Percentiles rank a stretch among this genome's conserved stretches.
phyloP scores from a whole-genome alignment of 306 rosid species.

The Alnus glutinosa region DNA sequence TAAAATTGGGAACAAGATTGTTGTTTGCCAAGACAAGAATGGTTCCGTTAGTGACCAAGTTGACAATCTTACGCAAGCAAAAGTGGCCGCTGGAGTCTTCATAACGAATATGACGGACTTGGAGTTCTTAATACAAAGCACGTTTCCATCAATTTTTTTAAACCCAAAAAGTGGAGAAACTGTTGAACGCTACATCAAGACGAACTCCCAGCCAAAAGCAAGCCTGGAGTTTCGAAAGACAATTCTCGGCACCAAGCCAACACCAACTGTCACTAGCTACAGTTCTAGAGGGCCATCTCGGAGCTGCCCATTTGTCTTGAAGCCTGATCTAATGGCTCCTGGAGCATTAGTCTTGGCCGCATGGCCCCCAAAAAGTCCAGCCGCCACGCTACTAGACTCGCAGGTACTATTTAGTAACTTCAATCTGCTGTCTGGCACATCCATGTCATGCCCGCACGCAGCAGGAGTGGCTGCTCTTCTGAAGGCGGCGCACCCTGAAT shows the following conservation, averaged over 20 bases:
- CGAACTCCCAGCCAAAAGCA: constrained; percentile 38
- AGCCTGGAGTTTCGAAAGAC: constrained; percentile 48
- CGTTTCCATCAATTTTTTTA: constrained; percentile 36
- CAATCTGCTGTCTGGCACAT: constrained; percentile 62
- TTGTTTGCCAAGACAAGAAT: constrained; percentile 54
- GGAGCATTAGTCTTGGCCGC: constrained; percentile 71
- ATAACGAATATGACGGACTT: constrained; percentile 42
- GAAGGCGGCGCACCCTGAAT: constrained; percentile 45
- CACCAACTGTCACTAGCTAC: constrained; percentile 57
- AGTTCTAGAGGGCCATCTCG: constrained; percentile 79
- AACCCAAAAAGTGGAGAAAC: constrained; percentile 40
- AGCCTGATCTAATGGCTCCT: constrained; percentile 79
- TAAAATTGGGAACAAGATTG: constrained; percentile 44
- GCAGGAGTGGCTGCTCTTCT: constrained; percentile 69
- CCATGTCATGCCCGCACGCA: constrained; percentile 82
- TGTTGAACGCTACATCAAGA: constrained; percentile 45
- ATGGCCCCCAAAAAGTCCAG: constrained; percentile 56
- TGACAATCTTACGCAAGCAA: neutral
- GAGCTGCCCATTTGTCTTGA: constrained; percentile 62
- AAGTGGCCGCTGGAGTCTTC: constrained; percentile 52
- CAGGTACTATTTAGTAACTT: constrained; percentile 26
- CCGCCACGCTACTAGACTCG: neutral
- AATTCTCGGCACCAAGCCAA: constrained; percentile 43
- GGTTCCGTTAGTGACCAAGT: constrained; percentile 25
- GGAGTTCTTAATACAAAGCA: constrained; percentile 11